A percentile compares a stretch with the other conserved stretches of the same genome.
Evolutionary conservation across 768 basidiomycete species (phyloP).

Genomic region (Hypholoma fasciculare): DNA sequence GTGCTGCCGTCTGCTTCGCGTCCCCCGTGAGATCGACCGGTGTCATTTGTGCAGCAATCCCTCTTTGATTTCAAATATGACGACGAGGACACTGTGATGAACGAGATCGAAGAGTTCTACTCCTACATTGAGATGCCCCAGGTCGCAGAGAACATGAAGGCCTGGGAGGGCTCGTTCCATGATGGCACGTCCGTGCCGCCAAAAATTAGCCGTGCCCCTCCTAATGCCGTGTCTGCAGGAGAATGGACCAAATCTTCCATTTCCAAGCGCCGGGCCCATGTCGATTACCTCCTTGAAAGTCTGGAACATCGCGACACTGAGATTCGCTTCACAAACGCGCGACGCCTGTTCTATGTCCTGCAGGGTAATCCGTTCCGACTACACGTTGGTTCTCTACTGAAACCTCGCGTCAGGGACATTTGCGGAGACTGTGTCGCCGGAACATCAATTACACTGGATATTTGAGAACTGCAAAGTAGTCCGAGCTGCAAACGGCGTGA

Average conservation of each 20-base stretch:
- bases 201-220: not conserved
- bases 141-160: conserved; percentile 81
- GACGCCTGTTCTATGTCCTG: conserved; percentile 84
- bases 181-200: conserved; percentile 52
- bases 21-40: not conserved
- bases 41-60: conserved; percentile 57
- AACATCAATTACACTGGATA: conserved; percentile 95
- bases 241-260: conserved; percentile 80
- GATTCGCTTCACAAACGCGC: conserved; percentile 83
- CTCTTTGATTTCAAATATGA: conserved; percentile 93
- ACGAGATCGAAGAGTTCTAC: conserved; percentile 97
- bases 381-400: not conserved
- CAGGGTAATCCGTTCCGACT: conserved; percentile 61
- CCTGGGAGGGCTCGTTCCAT: conserved; percentile 83
- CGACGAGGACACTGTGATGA: conserved; percentile 94
- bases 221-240: conserved; percentile 14
- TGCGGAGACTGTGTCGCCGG: conserved; percentile 86
- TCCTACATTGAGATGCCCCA: conserved; percentile 95
- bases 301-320: conserved; percentile 86
- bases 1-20: conserved; percentile 12
- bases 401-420: conserved; percentile 67
- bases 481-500: conserved; percentile 79
- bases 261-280: conserved; percentile 64
- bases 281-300: conserved; percentile 81
- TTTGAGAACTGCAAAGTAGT: conserved; percentile 92